phyloP scores from a whole-genome alignment of 192 early-diverging fungal species.

The Geosiphon pyriformis region DNA sequence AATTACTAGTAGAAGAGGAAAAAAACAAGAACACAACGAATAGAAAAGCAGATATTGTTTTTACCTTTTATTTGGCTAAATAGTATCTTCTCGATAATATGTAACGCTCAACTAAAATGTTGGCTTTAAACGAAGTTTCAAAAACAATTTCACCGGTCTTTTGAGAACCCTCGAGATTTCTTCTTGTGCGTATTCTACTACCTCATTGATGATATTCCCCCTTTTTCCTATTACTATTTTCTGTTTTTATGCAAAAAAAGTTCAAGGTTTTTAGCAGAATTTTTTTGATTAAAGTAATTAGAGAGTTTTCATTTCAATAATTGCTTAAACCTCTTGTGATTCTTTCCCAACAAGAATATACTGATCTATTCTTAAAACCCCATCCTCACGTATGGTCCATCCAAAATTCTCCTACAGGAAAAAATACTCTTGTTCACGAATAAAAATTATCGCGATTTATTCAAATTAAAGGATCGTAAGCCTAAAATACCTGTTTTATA shows the following conservation, averaged over 20 bases:
- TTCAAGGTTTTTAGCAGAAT: neutral
- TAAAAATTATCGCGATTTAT: neutral
- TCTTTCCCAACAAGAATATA: constrained; percentile 45
- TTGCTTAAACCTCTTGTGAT: constrained; percentile 32
- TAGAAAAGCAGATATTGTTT: too few relatives aligned
- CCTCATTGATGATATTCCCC: constrained; percentile 39
- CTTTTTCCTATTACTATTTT: constrained; percentile 51
- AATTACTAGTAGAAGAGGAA: too few relatives aligned
- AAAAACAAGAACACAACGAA: too few relatives aligned
- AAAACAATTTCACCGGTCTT: constrained; percentile 40
- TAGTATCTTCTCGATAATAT: too few relatives aligned
- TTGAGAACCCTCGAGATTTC: constrained; percentile 36
- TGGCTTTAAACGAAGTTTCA: too few relatives aligned
- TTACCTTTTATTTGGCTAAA: too few relatives aligned
- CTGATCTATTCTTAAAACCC: constrained; percentile 49
- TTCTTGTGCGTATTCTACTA: constrained; percentile 33
- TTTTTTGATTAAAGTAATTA: neutral
- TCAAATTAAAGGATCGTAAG: neutral
- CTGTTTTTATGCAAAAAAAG: constrained; percentile 13
- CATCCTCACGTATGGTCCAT: constrained; percentile 43
- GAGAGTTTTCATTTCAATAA: neutral
- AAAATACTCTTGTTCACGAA: neutral
- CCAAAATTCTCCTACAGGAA: constrained; percentile 44
- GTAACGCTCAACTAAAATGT: too few relatives aligned
- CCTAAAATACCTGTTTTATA: constrained; percentile 33